These are phyloP conservation scores for Echinochloa phyllopogon DNA, from an alignment of 176 grass and related monocot genomes.

Conservation along the genomic window DNA sequence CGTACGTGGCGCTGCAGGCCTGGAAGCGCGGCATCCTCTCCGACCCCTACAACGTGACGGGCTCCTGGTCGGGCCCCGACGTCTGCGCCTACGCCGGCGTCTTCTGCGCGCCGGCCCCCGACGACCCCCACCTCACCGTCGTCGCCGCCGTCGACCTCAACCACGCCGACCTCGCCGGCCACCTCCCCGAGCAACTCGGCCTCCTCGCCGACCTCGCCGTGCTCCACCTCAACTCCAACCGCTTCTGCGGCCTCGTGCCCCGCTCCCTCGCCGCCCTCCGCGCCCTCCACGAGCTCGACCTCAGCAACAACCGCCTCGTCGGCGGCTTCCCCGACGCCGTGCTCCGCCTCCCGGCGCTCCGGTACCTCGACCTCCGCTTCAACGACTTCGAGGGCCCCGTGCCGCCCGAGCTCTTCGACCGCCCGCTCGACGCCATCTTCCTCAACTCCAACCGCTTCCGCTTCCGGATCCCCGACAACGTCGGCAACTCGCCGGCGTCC, in stretches of 20 bases:
- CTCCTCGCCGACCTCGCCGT: slow-evolving; percentile 73
- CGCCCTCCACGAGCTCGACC: slow-evolving; percentile 78
- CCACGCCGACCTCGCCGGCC: slow-evolving; percentile 83
- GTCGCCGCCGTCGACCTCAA: slow-evolving; percentile 93
- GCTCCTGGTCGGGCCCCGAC: slow-evolving; percentile 65
- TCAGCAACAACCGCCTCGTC: slow-evolving; percentile 98
- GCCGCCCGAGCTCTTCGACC: slow-evolving; percentile 67
- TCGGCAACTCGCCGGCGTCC: slow-evolving; percentile 82
- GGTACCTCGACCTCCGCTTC: slow-evolving; percentile 71
- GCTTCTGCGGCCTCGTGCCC: slow-evolving; percentile 80
- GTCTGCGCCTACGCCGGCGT: slow-evolving; percentile 81
- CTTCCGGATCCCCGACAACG: slow-evolving; percentile 80
- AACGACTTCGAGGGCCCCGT: slow-evolving; percentile 86
- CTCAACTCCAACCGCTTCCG: slow-evolving; percentile 79
- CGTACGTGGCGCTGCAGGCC: slow-evolving; percentile 79
- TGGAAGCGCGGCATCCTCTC: slow-evolving; percentile 87
- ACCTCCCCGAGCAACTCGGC: slow-evolving; percentile 81
- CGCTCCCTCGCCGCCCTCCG: slow-evolving; percentile 2
- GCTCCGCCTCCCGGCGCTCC: slow-evolving; percentile 48
- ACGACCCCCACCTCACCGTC: slow-evolving; percentile 57
- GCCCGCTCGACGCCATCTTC: slow-evolving; percentile 75
- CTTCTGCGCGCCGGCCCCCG: slow-evolving; percentile 64
- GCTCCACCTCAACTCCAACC: slow-evolving; percentile 93
- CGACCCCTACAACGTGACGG: slow-evolving; percentile 80
- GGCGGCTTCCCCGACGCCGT: slow-evolving; percentile 68